Evolutionary conservation across 768 basidiomycete species (phyloP).

Genomic region (Lentinula sp.): DNA sequence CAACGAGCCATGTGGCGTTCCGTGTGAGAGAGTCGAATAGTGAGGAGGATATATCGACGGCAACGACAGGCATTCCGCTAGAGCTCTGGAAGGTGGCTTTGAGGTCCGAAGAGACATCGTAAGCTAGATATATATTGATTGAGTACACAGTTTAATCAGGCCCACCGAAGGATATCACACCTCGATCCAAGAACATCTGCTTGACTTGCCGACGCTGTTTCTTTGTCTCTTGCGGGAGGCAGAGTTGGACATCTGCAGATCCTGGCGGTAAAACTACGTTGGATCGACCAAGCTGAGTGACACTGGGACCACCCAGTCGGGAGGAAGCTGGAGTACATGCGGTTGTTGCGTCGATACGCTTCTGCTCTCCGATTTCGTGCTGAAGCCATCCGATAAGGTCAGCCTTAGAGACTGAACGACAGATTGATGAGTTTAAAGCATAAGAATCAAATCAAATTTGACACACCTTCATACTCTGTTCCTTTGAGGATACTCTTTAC

Average conservation of each 20-base stretch:
- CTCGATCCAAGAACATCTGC: slow-evolving; percentile 63
- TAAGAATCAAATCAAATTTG: not conserved
- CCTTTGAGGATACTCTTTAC: slow-evolving; percentile 79
- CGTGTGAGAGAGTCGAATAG: slow-evolving; percentile 61
- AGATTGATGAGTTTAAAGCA: slow-evolving; percentile 4
- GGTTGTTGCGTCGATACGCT: slow-evolving; percentile 61
- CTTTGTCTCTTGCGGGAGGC: slow-evolving; percentile 63
- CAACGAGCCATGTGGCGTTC: slow-evolving; percentile 57
- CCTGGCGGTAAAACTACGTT: not conserved
- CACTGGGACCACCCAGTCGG: slow-evolving; percentile 27
- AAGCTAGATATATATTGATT: slow-evolving; percentile 36
- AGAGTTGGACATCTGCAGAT: slow-evolving; percentile 49
- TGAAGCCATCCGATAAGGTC: slow-evolving; percentile 75
- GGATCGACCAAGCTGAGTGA: slow-evolving; percentile 27
- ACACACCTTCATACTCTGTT: slow-evolving; percentile 67
- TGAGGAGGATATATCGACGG: slow-evolving; percentile 55
- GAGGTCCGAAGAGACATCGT: slow-evolving; percentile 52
- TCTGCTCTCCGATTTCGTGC: slow-evolving; percentile 75
- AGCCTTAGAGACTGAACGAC: slow-evolving; percentile 38
- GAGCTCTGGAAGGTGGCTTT: slow-evolving; percentile 46
- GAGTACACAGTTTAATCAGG: not conserved
- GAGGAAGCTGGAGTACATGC: slow-evolving; percentile 47
- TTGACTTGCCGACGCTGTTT: slow-evolving; percentile 71
- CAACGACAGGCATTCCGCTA: slow-evolving; percentile 61
- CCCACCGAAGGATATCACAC: slow-evolving; percentile 25